phyloP scores from a whole-genome alignment of 805 yeast genomes.

The Kregervanrija fluxuum region DNA sequence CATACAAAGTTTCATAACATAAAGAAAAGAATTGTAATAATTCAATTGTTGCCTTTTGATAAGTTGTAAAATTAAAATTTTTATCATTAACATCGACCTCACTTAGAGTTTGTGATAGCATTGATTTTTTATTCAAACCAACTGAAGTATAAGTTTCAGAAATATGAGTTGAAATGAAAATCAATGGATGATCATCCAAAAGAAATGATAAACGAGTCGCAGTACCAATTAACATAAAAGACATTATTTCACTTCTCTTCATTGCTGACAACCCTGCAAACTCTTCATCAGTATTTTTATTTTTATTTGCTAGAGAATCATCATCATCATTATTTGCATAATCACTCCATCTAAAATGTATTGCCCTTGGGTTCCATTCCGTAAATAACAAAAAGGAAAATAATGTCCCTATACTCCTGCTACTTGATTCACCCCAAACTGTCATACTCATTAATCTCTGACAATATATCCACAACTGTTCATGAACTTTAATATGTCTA shows the following conservation, averaged over 20 bases:
- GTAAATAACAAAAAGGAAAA: constrained; percentile 78
- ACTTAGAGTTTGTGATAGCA: constrained; percentile 64
- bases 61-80: constrained; percentile 43
- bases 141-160: constrained; percentile 79
- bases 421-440: constrained; percentile 91
- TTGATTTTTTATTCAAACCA: constrained; percentile 72
- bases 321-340: constrained; percentile 63
- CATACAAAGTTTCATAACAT: constrained; percentile 79
- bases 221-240: constrained; percentile 89
- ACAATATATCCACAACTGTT: constrained; percentile 75
- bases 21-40: constrained; percentile 69
- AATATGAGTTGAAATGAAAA: constrained; percentile 76
- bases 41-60: constrained; percentile 75
- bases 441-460: constrained; percentile 77
- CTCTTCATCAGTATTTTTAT: constrained; percentile 32
- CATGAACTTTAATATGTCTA: constrained; percentile 59
- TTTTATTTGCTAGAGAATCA: constrained; percentile 12
- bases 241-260: constrained; percentile 81
- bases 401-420: constrained; percentile 80
- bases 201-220: constrained; percentile 82
- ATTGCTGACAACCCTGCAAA: constrained; percentile 77
- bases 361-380: constrained; percentile 95
- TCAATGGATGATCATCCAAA: constrained; percentile 62
- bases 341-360: constrained; percentile 82
- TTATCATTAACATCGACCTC: constrained; percentile 47